Conservation (phyloP, 148 eudicot species). For the Cornus florida region DNA sequence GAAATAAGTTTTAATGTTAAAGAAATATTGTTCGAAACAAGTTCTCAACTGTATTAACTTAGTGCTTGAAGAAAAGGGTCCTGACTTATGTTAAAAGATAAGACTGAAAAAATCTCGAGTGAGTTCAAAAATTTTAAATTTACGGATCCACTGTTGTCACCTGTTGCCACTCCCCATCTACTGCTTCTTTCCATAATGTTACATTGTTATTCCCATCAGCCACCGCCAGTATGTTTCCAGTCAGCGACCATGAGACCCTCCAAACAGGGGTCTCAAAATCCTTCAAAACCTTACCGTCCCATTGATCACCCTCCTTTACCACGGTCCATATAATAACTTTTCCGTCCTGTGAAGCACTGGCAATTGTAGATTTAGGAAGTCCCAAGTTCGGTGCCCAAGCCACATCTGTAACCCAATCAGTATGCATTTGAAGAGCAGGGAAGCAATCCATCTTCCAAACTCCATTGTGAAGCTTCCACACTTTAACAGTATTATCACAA, state of each 20-base stretch:
- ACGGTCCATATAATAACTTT: slow-evolving; percentile 20
- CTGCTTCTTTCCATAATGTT: slow-evolving; percentile 17
- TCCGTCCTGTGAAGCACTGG: slow-evolving; percentile 19
- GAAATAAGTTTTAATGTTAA: neutral
- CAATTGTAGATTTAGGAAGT: slow-evolving; percentile 18
- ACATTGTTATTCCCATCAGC: slow-evolving; percentile 16
- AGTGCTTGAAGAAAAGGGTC: neutral
- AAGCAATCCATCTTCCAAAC: slow-evolving; percentile 24
- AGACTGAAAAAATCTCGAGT: neutral
- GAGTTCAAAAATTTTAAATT: neutral
- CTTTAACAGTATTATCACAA: slow-evolving; percentile 20
- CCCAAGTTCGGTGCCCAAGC: slow-evolving; percentile 23
- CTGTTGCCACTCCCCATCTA: slow-evolving; percentile 21
- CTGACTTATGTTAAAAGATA: neutral
- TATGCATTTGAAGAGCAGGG: slow-evolving; percentile 22
- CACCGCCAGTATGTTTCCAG: slow-evolving; percentile 19
- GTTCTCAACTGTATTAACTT: neutral
- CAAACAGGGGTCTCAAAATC: slow-evolving; percentile 22
- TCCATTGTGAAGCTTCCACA: slow-evolving; percentile 21
- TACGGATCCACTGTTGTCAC: slow-evolving; percentile 8
- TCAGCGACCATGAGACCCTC: slow-evolving; percentile 19
- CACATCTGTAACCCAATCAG: slow-evolving; percentile 22
- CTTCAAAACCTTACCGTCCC: slow-evolving; percentile 22
- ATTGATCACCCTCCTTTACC: slow-evolving; percentile 15
- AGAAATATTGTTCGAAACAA: neutral